These are phyloP conservation scores for Penicillium frequentans DNA, from an alignment of 2,329 filamentous ascomycete genomes.

Conservation along the genomic window DNA sequence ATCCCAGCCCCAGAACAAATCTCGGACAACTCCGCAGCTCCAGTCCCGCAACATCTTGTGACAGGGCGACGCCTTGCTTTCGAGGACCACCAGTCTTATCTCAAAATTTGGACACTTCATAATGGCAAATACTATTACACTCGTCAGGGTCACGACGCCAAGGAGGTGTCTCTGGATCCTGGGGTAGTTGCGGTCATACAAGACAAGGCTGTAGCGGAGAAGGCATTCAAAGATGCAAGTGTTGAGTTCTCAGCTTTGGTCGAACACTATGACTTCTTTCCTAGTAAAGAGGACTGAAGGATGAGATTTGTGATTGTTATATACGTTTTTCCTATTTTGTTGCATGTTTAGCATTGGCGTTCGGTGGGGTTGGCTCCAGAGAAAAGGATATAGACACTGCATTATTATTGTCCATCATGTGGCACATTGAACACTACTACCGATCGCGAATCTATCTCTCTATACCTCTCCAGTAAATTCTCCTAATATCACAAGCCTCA, in stretches of 20 bases:
- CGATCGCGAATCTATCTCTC: neutral
- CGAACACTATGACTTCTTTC: neutral
- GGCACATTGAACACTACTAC: neutral
- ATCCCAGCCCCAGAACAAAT: slow-evolving; percentile 6
- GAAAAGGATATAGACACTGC: neutral
- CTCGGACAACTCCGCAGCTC: slow-evolving; percentile 11
- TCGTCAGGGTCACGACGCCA: slow-evolving; percentile 43
- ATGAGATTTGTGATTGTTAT: neutral
- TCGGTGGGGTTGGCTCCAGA: neutral
- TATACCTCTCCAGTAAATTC: neutral
- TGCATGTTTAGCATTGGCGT: slow-evolving; percentile 16
- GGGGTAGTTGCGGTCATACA: slow-evolving; percentile 21
- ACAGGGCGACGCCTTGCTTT: slow-evolving; percentile 33
- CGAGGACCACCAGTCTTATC: slow-evolving; percentile 45
- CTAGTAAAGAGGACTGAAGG: neutral
- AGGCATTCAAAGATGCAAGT: neutral
- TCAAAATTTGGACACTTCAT: slow-evolving; percentile 50
- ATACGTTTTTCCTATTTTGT: neutral
- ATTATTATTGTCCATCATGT: neutral
- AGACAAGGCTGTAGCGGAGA: slow-evolving; percentile 12
- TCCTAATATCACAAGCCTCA: no score
- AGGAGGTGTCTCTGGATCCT: slow-evolving; percentile 45
- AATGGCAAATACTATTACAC: slow-evolving; percentile 49
- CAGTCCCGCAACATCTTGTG: slow-evolving; percentile 16
- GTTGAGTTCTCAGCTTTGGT: neutral